Base-by-base conservation (phyloP, 2,329 filamentous ascomycete genomes). In the Aspergillus pseudoviridinutans region DNA sequence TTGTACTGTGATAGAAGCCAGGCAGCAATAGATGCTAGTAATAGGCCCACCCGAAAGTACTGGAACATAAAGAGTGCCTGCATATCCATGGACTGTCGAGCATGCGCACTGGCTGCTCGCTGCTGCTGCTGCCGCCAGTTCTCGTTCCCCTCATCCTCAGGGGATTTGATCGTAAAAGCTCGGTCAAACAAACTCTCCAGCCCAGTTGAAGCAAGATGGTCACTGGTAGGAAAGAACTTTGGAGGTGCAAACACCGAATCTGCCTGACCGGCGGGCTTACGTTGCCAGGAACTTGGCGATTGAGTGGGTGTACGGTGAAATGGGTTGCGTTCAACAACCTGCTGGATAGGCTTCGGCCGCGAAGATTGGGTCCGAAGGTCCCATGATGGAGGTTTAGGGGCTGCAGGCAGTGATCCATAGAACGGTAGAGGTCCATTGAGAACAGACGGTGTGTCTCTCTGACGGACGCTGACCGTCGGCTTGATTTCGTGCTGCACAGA, bases 171-270 rank as follows among this genome's bases (percentile, higher is more conserved):
- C 65, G 74, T 76, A 55, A 80, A 80, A 3, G 78, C 71, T 28
- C 69, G 69, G 50, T 78, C 75, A 64, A 81, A 80, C 25, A 80
- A 63, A 44, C 66, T 72, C 63, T 81, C 79, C 10, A 81, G 63
- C 7, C 78, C 78, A 27, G 78, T 80, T 27, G 78, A 75, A 22
- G 72, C 69, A 49, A 67, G 66, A 59, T 73, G 68, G 56, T 79
- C 76, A 57, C 71, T 69, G 42, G 62, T 65, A 4, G 76, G 74
- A 53, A 80, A 80, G 64, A 80, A 80, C 46, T 64, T 78, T 3
- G 78, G 78, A 5, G 72, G 70, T n/a, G 74, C 74, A 58, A 81
- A 78, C 2, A 73, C 63, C 24, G 66, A 58, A 54, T 72, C 70
- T 17, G 66, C 52, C 27, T 61, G 56, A 14, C 54, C 49, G 3